Base-by-base conservation (phyloP, 805 yeast genomes). In the Candida montana region DNA sequence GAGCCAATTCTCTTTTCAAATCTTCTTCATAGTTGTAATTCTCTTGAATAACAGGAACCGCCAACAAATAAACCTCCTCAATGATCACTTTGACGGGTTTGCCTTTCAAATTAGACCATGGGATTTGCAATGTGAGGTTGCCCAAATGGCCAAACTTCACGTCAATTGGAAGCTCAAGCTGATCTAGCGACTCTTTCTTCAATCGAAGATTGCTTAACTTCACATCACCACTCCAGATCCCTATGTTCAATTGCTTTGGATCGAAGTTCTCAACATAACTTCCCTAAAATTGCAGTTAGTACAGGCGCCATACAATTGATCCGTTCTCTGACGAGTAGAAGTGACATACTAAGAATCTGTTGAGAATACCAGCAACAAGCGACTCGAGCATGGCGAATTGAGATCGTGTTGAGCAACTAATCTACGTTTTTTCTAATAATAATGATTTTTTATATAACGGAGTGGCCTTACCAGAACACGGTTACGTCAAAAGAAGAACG, bases 161-260 rank as follows among this genome's bases (percentile, higher is more conserved):
- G 59, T 90, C 86, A 29, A 93, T 64, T 2, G 99, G 99, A 30
- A 95, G 64, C 47, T 84, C 78, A 49, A 93, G 73, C 52, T 83
- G 75, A 62, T 95, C 99, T 35, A 93, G 68, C 3, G 96, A 88
- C 58, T 90, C 97, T 47, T 84, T 83, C 63, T 86, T 88, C 45
- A 93, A 68, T 43, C 81, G 74, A 47, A 95, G 72, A 58, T 90
- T 81, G 47, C 72, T 74, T 41, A 93, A 69, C 58, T 86, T 86
- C 24, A 90, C 98, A 68, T 93, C 98, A 29, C 99, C 99, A 54
- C 89, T 79, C 96, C 98, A 90, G 27, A 93, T 89, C 5, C 98
- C 99, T 41, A 93, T 90, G 53, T 93, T 90, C 55, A 93, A 68
- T 57, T 93, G 96, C 51, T 85, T 86, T 15, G 98, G 89, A 65